Conservation (phyloP, 345 rosid species). For the Euphorbia peplus region DNA sequence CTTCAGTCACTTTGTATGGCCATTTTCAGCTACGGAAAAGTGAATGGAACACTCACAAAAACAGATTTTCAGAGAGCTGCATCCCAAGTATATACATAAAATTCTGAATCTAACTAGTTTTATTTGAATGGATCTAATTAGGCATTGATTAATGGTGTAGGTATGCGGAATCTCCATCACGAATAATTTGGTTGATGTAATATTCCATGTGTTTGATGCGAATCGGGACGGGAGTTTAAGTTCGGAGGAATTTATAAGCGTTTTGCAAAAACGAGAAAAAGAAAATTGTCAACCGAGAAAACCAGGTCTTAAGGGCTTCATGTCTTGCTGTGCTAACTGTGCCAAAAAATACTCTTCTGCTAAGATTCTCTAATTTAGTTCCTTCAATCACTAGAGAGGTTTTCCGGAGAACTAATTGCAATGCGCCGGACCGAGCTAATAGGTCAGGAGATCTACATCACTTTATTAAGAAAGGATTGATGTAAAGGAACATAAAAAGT, state of each 20-base stretch:
- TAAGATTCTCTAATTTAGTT: slow-evolving; percentile 9
- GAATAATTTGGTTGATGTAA: slow-evolving; percentile 21
- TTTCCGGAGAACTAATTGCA: too few relatives aligned
- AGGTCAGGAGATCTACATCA: too few relatives aligned
- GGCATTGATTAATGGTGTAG: neutral
- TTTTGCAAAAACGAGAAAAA: slow-evolving; percentile 18
- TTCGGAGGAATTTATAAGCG: slow-evolving; percentile 28
- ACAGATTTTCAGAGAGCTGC: slow-evolving; percentile 29
- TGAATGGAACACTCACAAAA: slow-evolving; percentile 24
- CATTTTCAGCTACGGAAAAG: slow-evolving; percentile 30
- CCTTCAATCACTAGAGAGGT: too few relatives aligned
- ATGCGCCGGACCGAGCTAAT: too few relatives aligned
- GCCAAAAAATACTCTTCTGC: slow-evolving; percentile 21
- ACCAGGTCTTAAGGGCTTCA: slow-evolving; percentile 16
- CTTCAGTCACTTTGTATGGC: slow-evolving; percentile 24
- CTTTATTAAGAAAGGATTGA: too few relatives aligned
- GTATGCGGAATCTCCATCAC: slow-evolving; percentile 30
- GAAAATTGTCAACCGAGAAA: neutral
- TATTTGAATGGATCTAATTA: neutral
- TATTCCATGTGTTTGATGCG: slow-evolving; percentile 27
- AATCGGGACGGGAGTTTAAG: slow-evolving; percentile 27
- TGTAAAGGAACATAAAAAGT: too few relatives aligned
- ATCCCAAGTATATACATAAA: slow-evolving; percentile 17
- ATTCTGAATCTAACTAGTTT: too few relatives aligned
- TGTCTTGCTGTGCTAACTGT: slow-evolving; percentile 25